These are phyloP conservation scores for Penicillium silybi DNA, from an alignment of 495 filamentous ascomycete species.

Conservation along the genomic window DNA sequence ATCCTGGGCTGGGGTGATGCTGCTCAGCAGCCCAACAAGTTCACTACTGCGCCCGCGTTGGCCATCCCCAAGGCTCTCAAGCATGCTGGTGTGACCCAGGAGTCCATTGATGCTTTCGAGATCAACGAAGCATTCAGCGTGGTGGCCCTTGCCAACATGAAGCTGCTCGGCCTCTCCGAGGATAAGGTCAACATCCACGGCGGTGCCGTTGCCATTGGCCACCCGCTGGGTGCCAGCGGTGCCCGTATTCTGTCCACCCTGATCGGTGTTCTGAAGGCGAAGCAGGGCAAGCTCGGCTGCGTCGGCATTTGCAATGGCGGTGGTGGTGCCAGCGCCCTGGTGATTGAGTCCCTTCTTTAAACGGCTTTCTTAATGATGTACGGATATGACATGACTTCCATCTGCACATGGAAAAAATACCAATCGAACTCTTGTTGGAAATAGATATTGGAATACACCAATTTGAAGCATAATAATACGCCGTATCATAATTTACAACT, in stretches of 20 bases:
- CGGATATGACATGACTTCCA: constrained; percentile 24
- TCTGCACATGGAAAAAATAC: constrained; percentile 11
- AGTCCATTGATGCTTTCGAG: constrained; percentile 86
- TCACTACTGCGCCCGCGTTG: constrained; percentile 91
- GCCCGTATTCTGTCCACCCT: constrained; percentile 92
- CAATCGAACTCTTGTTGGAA: constrained; percentile 8
- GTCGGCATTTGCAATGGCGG: constrained; percentile 98
- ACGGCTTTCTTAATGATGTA: constrained; percentile 21
- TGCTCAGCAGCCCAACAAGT: constrained; percentile 82
- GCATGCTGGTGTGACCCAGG: constrained; percentile 75
- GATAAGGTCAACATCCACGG: constrained; percentile 95
- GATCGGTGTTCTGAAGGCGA: constrained; percentile 80
- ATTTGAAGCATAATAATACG: background rate
- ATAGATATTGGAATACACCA: constrained; percentile 8
- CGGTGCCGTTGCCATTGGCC: constrained; percentile 91
- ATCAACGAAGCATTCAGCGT: constrained; percentile 99
- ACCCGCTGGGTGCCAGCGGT: constrained; percentile 89
- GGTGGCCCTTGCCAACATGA: constrained; percentile 92
- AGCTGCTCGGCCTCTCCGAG: constrained; percentile 71
- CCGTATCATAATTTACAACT: background rate
- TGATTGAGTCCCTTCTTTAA: constrained; percentile 63
- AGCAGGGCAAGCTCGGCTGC: constrained; percentile 87
- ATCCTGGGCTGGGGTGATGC: constrained; percentile 97
- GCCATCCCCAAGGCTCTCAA: constrained; percentile 95
- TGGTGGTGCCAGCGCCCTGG: constrained; percentile 86